phyloP scores from a whole-genome alignment of 2,329 filamentous ascomycete species.

The Colletotrichum phormii region DNA sequence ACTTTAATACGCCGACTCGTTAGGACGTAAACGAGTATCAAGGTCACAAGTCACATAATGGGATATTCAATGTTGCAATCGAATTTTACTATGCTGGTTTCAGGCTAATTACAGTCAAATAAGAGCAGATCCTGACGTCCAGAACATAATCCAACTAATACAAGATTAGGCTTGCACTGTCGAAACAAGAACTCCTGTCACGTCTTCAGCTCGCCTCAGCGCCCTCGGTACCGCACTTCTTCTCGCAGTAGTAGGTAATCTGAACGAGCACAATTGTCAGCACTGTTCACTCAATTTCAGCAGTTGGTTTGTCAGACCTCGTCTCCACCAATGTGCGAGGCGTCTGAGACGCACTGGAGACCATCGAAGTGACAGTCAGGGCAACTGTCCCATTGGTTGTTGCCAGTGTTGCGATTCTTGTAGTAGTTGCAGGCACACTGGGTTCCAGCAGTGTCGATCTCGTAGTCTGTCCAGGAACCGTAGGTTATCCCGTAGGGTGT shows the following conservation, averaged over 20 bases:
- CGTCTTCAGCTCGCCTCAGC: slow-evolving; percentile 32
- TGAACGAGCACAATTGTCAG: neutral
- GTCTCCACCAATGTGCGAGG: slow-evolving; percentile 37
- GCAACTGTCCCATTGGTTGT: slow-evolving; percentile 38
- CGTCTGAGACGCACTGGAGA: slow-evolving; percentile 28
- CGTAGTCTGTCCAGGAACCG: slow-evolving; percentile 26
- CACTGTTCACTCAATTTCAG: neutral
- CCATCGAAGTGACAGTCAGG: slow-evolving; percentile 35
- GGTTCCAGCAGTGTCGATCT: slow-evolving; percentile 29
- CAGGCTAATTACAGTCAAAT: too few species aligned
- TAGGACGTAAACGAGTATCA: too few species aligned
- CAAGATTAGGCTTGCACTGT: too few species aligned
- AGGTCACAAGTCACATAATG: too few species aligned
- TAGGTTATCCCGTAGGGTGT: slow-evolving; percentile 26
- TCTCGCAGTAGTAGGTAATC: slow-evolving; percentile 36
- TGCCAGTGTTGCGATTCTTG: slow-evolving; percentile 36
- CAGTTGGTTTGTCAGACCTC: neutral
- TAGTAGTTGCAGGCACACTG: slow-evolving; percentile 37
- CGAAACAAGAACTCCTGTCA: too few species aligned
- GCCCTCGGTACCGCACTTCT: slow-evolving; percentile 36
- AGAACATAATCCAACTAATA: too few species aligned
- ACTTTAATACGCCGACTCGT: too few species aligned
- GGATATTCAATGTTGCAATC: too few species aligned
- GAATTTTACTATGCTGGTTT: too few species aligned
- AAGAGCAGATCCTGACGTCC: too few species aligned